phyloP scores from a whole-genome alignment of 345 rosid genomes.

The Gossypium thurberi region DNA sequence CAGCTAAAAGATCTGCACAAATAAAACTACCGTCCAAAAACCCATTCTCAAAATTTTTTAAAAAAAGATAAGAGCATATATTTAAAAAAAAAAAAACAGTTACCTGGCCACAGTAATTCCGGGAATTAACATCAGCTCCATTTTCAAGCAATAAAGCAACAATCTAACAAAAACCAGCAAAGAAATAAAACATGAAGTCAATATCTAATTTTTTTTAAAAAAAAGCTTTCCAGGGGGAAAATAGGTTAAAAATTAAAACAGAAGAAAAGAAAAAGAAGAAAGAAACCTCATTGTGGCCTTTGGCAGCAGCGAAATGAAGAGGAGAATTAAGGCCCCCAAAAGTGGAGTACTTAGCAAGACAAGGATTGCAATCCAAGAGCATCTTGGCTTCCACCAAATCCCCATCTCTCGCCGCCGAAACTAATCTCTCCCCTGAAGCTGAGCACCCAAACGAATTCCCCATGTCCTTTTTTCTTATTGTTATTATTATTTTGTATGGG shows the following conservation, averaged over 20 bases:
- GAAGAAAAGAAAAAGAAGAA: neutral
- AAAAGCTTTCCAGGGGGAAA: neutral
- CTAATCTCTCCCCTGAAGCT: constrained; percentile 96
- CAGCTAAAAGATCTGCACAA: neutral
- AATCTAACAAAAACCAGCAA: constrained; percentile 43
- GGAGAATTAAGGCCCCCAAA: constrained; percentile 98
- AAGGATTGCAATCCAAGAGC: constrained; percentile 95
- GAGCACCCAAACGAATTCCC: constrained; percentile 99
- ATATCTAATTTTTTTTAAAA: too few species aligned
- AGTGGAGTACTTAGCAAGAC: constrained; percentile 92
- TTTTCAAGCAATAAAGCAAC: constrained; percentile 82
- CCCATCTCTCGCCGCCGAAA: constrained; percentile 97
- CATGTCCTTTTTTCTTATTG: constrained; percentile 28
- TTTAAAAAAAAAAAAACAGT: constrained; percentile 5
- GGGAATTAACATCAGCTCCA: constrained; percentile 98
- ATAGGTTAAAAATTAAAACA: neutral
- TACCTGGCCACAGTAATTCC: constrained; percentile 99
- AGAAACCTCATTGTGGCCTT: constrained; percentile 94
- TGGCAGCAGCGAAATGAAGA: constrained; percentile 96
- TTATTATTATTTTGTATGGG: neutral
- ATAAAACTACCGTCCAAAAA: neutral
- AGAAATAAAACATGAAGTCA: neutral
- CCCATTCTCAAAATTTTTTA: neutral
- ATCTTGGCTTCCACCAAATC: constrained; percentile 96
- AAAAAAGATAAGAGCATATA: neutral